Evolutionary conservation across 2,329 filamentous ascomycete species (phyloP).

Genomic region (Hypoxylon sp.): DNA sequence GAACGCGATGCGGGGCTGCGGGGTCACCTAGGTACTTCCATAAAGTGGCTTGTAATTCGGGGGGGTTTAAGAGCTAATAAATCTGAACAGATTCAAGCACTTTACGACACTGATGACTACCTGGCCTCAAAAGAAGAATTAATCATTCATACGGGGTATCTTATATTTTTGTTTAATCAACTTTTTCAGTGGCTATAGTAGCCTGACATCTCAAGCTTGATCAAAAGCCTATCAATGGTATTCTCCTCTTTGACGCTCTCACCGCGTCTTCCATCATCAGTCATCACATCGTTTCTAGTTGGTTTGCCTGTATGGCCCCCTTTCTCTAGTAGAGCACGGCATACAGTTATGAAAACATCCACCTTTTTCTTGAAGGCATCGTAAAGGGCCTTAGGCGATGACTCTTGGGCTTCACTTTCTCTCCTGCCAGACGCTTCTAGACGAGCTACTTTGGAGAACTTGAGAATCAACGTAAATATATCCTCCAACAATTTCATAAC

Average conservation of each 20-base stretch:
- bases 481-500: slow-evolving; percentile 81
- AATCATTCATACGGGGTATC: slow-evolving; percentile 47
- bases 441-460: slow-evolving; percentile 72
- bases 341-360: slow-evolving; percentile 81
- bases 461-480: slow-evolving; percentile 80
- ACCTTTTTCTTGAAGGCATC: slow-evolving; percentile 78
- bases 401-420: slow-evolving; percentile 49
- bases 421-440: slow-evolving; percentile 58
- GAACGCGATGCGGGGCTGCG: slow-evolving; percentile 42
- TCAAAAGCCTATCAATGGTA: slow-evolving; percentile 76
- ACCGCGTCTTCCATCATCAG: slow-evolving; percentile 58
- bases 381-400: slow-evolving; percentile 68
- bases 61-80: slow-evolving; percentile 2
- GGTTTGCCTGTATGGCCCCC: slow-evolving; percentile 61
- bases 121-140: not conserved
- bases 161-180: slow-evolving; percentile 41
- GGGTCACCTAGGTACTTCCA: not conserved
- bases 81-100: not conserved
- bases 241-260: slow-evolving; percentile 64
- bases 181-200: slow-evolving; percentile 67
- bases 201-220: slow-evolving; percentile 78
- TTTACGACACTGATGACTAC: not conserved
- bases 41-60: slow-evolving; percentile 22
- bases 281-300: slow-evolving; percentile 47
- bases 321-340: slow-evolving; percentile 76